Base-by-base conservation (phyloP, 345 rosid genomes). In the Salix koriyanagi region DNA sequence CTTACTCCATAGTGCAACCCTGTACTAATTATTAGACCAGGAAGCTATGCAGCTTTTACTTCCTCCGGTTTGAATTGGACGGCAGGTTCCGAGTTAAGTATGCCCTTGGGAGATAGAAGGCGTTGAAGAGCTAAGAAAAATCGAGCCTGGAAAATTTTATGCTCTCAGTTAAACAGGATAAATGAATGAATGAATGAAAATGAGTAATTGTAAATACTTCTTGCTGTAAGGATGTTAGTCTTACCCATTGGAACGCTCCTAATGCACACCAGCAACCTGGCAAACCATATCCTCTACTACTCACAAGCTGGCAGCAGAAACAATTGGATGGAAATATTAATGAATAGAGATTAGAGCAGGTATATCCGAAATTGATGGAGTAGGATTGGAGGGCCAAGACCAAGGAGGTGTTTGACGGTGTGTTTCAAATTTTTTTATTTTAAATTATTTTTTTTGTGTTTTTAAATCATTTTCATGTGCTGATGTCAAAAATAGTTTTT, bases 161-260 rank as follows among this genome's bases (percentile, higher is more conserved):
- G 23, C 60, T 54, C 23, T 0, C 60, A 19, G 23, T 0, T 7
- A 54, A 54, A 54, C 23, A 4, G n/a, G 2, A 39, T 26, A 18
- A 39, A 16, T 28, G 7, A 34, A 19, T 25, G 72, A 44, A 25
- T 2, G 8, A 7, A 15, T 14, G 13, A 37, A 61, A 4, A 28
- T 65, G 71, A 71, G 19, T 21, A 54, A 66, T 21, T 52, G 64
- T 52, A 56, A 30, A 30, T 14, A 25, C 41, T 14, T 79, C 73
- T 44, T n/a, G 65, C 36, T 34, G 6, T 34, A 34, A 71, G 75
- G 46, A 67, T 54, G 67, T 19, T 21, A 6, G 32, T 37, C 84
- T 37, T 84, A 91, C 96, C 96, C 90, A 90, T 70, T 88, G 96
- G 76, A 93, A 93, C 70, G 88, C 92, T 21, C 86, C 83, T 37